Conservation (phyloP, 305 asterid species). For the Fraxinus velutina region DNA sequence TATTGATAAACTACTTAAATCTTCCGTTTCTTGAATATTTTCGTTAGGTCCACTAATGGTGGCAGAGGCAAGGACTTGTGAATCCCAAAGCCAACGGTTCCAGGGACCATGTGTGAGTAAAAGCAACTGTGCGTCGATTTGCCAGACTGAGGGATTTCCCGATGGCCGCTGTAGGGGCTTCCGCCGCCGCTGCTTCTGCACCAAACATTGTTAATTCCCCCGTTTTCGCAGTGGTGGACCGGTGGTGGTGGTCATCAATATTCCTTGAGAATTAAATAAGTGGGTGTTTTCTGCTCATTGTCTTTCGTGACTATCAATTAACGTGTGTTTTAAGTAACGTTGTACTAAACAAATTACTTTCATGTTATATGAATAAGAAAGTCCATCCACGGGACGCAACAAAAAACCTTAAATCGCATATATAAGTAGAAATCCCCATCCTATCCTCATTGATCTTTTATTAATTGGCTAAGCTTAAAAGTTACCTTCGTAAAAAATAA, state of each 20-base stretch:
- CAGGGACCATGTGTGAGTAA: constrained; percentile 45
- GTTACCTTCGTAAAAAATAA: neutral
- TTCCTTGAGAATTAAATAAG: neutral
- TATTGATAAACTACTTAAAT: neutral
- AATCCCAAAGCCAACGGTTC: constrained; percentile 46
- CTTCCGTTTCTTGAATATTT: neutral
- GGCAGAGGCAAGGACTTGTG: constrained; percentile 59
- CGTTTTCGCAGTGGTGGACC: neutral
- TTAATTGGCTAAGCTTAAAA: neutral
- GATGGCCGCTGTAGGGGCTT: constrained; percentile 57
- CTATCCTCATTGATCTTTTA: too few species aligned
- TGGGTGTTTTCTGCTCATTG: neutral
- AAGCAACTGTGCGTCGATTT: constrained; percentile 56
- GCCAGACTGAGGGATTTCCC: constrained; percentile 52
- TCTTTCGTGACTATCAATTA: neutral
- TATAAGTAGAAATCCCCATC: neutral
- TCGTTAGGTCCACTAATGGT: constrained; percentile 26
- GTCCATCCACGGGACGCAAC: neutral
- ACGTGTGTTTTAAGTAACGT: neutral
- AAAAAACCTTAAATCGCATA: neutral
- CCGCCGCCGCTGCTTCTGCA: constrained; percentile 68
- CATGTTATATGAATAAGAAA: neutral
- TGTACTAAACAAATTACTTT: neutral
- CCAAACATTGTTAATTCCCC: constrained; percentile 34
- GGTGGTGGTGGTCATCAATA: neutral